Conservation (phyloP, 345 rosid genomes). For the Boechera retrofracta region DNA sequence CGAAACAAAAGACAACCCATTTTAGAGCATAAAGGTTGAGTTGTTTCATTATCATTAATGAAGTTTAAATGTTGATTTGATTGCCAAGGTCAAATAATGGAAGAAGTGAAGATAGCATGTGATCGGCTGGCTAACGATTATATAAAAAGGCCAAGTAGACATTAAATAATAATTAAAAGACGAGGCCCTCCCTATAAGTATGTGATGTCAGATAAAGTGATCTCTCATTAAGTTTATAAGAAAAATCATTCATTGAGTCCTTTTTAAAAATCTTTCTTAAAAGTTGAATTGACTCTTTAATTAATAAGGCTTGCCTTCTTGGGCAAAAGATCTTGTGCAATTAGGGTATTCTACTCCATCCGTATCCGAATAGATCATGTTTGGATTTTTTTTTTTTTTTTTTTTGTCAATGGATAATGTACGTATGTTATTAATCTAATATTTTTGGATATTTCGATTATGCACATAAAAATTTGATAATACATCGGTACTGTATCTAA, state of each 20-base stretch:
- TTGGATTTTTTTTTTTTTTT: background rate
- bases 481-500: background rate
- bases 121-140: conserved; percentile 23
- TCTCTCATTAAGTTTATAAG: conserved; percentile 16
- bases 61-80: conserved; percentile 2
- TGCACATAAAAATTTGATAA: background rate
- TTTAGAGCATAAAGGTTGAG: conserved; percentile 11
- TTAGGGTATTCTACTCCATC: background rate
- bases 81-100: conserved; percentile 29
- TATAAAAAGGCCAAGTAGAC: conserved; percentile 38
- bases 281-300: background rate
- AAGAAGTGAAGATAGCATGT: conserved; percentile 32
- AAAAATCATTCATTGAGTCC: conserved; percentile 20
- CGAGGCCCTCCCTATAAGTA: background rate
- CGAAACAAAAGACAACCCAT: background rate
- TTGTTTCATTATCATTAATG: background rate
- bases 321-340: background rate
- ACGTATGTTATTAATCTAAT: background rate
- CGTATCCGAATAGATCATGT: background rate
- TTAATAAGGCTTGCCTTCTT: background rate
- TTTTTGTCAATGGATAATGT: background rate
- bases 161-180: conserved; percentile 7
- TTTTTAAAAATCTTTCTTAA: background rate
- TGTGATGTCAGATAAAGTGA: conserved; percentile 38
- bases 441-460: background rate